These are phyloP conservation scores for Zygotorulaspora sp. DNA, from an alignment of 805 yeast genomes.

Conservation along the genomic window DNA sequence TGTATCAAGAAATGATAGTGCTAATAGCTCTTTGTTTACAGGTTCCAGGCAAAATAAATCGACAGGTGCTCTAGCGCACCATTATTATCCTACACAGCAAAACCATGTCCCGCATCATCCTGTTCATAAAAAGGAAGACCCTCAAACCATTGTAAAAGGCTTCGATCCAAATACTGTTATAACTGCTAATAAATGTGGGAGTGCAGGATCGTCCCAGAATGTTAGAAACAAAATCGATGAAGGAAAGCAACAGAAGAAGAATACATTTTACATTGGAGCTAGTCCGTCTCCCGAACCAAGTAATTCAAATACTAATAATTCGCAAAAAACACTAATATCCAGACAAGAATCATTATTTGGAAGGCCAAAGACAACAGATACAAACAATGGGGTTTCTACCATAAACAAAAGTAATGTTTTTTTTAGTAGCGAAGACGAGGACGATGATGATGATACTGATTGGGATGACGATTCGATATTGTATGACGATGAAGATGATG, in stretches of 20 bases:
- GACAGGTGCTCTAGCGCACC: constrained; percentile 4
- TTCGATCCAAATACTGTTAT: constrained; percentile 24
- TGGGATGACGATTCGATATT: constrained; percentile 32
- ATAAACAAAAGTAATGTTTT: constrained; percentile 22
- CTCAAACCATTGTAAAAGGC: constrained; percentile 24
- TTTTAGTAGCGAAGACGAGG: constrained; percentile 35
- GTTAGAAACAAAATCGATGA: constrained; percentile 1
- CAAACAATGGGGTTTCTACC: constrained; percentile 6
- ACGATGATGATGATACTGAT: constrained; percentile 35
- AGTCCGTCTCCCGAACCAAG: constrained; percentile 14
- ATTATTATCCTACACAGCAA: background rate
- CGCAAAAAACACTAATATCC: constrained; percentile 11
- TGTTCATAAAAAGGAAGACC: constrained; percentile 16
- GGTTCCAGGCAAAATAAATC: constrained; percentile 10
- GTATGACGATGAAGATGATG: constrained; percentile 25
- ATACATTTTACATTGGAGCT: constrained; percentile 12
- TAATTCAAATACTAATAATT: constrained; percentile 1
- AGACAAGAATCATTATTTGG: constrained; percentile 19
- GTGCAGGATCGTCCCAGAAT: background rate
- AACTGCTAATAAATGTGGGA: constrained; percentile 8
- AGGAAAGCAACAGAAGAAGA: constrained; percentile 2
- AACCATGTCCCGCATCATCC: constrained; percentile 4
- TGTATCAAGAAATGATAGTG: background rate
- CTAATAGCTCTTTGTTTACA: constrained; percentile 5
- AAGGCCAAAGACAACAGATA: constrained; percentile 9